These are phyloP conservation scores for Anacardium occidentale DNA, from an alignment of 345 rosid species.

Conservation along the genomic window DNA sequence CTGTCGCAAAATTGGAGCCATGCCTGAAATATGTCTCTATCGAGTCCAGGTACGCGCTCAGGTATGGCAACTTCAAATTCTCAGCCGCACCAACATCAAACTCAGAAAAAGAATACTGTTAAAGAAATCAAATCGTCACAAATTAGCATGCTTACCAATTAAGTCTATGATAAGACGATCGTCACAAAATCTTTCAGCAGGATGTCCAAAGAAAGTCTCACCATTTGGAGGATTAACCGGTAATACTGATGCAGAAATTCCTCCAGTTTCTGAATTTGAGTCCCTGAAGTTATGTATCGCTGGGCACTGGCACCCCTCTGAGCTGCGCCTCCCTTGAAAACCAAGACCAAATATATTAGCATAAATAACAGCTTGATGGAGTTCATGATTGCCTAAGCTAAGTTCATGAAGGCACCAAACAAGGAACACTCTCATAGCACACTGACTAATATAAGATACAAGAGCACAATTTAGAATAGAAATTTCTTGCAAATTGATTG, in stretches of 20 bases:
- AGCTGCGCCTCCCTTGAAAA: constrained; percentile 3
- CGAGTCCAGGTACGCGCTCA: constrained; percentile 12
- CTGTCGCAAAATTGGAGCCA: constrained; percentile 79
- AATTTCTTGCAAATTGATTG: too few relatives aligned
- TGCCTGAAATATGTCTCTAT: constrained; percentile 54
- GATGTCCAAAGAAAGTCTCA: constrained; percentile 64
- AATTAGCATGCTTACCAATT: background rate
- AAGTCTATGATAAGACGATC: constrained; percentile 70
- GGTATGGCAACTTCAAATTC: constrained; percentile 30
- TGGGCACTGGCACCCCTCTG: constrained; percentile 34
- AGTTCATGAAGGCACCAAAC: too few relatives aligned
- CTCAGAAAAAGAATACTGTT: background rate
- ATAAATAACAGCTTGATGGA: background rate
- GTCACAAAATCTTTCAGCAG: constrained; percentile 58
- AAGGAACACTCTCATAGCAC: too few relatives aligned
- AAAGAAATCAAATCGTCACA: too few relatives aligned
- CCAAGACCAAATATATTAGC: constrained; percentile 26
- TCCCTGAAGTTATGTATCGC: constrained; percentile 70
- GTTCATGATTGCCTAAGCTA: background rate
- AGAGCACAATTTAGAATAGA: too few relatives aligned
- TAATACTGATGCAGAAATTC: constrained; percentile 51
- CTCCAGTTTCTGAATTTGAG: constrained; percentile 81
- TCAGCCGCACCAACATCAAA: constrained; percentile 40
- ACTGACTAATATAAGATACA: too few relatives aligned
- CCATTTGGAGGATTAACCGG: constrained; percentile 58